Evolutionary conservation across 2,329 filamentous ascomycete genomes (phyloP), one percentile per base, ranked within the genome.

Genomic region (Colletotrichum graminicola): DNA sequence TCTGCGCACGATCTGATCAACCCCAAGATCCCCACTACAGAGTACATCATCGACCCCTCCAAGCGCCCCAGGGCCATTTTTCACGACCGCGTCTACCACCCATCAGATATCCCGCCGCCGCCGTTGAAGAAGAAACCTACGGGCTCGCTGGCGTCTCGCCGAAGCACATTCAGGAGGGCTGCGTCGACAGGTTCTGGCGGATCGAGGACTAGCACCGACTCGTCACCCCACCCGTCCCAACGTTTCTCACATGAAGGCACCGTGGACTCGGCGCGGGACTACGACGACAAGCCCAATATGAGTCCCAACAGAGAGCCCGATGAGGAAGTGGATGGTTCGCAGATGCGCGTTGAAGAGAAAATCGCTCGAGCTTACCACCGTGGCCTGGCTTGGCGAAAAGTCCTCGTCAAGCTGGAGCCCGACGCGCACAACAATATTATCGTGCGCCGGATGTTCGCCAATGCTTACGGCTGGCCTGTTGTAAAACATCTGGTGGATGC

Each of bases 381-480:
- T 16, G 94, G 94, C 74, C 83, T 99, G 26, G 93, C 94, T 1
- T 99, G 96, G 96, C 93, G 96, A 56, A 99, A 99, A 79, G 96
- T 99, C 1, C 89, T 99, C 5, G 96, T 99, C 18, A 93, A 96
- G 65, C 86, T 99, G 2, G 95, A 99, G 79, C 96, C 96, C 0
- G 96, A 99, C 81, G 96, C 96, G 0, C 96, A 99, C 83, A 99
- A 99, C 82, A 99, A 99, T 80, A 97, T 99, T 75, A 92, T 98
- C 72, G 96, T 99, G 32, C 92, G 96, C 21, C 92, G 96, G 67
- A 97, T 94, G 91, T 99, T 99, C 80, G 92, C 94, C 67, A 99
- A 99, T 78, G 96, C 96, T 0, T 97, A 97, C 76, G 96, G 96
- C 2, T 99, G 96, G 96, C 96, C 96, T 0, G 96, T 99, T 0